Evolutionary conservation across 2,329 filamentous ascomycete genomes (phyloP), one percentile per base, ranked within the genome.

Genomic region (Lachnellula hyalina): DNA sequence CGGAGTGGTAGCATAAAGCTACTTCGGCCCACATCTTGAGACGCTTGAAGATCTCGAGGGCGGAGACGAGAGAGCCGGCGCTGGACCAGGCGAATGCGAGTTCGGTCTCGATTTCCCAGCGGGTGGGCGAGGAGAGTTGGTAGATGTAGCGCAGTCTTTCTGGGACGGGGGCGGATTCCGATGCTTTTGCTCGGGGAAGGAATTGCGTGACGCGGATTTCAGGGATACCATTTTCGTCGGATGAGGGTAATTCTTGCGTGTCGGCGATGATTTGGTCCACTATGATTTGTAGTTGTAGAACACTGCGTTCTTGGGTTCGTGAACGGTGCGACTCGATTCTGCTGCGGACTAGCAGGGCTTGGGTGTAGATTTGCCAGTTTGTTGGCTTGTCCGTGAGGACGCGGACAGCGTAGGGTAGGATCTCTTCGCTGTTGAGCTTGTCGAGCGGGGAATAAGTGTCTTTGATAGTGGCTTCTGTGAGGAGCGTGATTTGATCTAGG

Each of bases 301-400:
- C 83, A 46, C 90, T 90, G 56, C 94, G 80, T 73, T 99, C 94
- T 38, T 95, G 80, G 0, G 94, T 99, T 52, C 93, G 81, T 51
- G 92, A 90, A 51, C 84, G 83, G 72, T 95, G 92, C 0, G 92
- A 80, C 71, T 99, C 94, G 52, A 97, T 93, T 15, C 94, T 81
- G 57, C 90, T 96, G 45, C 94, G 82, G 1, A 97, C 89, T 0
- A 99, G 78, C 8, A 99, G 77, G 0, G 91, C 94, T 68, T 97
- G 92, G 0, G 94, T 96, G 69, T 97, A 97, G 35, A 96, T 86
- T 70, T 97, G 94, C 94, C 94, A 99, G 71, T 97, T 99, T 0
- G 90, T 93, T 46, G 88, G 88, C 63, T 93, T 92, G 57, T 94
- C 91, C 8, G 88, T 82, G 1, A 99, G 78, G 0, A 97, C 94